Base-by-base conservation (phyloP, 192 early-diverging fungal genomes). In the Thamnidium elegans region DNA sequence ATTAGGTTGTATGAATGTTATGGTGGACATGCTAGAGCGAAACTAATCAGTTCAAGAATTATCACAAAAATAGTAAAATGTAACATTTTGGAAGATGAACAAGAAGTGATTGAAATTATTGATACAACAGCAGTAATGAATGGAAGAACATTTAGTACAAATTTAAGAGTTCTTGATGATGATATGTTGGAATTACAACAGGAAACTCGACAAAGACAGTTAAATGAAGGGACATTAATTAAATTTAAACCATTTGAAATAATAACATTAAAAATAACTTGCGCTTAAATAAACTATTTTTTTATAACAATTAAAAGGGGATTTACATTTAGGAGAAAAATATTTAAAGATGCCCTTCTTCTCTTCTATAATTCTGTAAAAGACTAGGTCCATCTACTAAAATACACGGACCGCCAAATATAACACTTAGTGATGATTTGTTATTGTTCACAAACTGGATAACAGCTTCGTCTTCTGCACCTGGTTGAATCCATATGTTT, bases 1-100 rank as follows among this genome's bases (percentile, higher is more conserved):
- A 59, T 99, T 19, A 79, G 97, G 32, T 62, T 99, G 23, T 96
- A 95, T 67, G 96, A 99, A 76, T 84, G 94, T 1, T 93, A 87
- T 71, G 96, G 97, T 21, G 94, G 95, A 1, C 89, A 89, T 17
- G 89, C 89, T 4, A 74, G 48, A 34, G 83, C 81, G 26, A 20
- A 42, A 34, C 30, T 62, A 4, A 34, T 52, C 67, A 91, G 89
- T 30, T 44, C 67, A 3, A 60, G 90, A 23, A 65, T 69, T 3
- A 66, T 90, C 62, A 68, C 77, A 21, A 68, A 67, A 19, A 78
- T 86, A 7, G 64, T 75, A 19, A 73, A 78, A 65, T 89, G 87
- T 56, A 96, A 96, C 69, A 81, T 94, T 13, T 60, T 96, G 46
- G 94, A 96, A 75, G 90, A 94, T 54, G 73, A 73, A 19, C 65